Evolutionary conservation across 495 filamentous ascomycete genomes (phyloP), one percentile per base, ranked within the genome.

Genomic region (Physcia stellaris): DNA sequence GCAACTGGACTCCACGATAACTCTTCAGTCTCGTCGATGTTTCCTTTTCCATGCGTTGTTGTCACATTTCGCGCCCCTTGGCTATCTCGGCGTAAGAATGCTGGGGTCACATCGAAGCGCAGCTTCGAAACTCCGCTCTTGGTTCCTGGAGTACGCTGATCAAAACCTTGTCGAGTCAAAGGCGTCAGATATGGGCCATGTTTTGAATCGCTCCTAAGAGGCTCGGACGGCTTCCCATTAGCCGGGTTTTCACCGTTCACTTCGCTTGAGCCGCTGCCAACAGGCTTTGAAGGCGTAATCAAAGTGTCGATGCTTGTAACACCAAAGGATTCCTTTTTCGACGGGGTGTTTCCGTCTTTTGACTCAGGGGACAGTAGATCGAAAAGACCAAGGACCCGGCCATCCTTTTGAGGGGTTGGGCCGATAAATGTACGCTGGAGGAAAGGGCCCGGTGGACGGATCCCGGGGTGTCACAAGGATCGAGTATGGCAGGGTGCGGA

Each of bases 321-420:
- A 2, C 31, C n/a, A 20, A 24, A 20, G 18, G 22, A 31, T 31
- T 1, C 29, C 35, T 7, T 49, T 36, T 60, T 64, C 6, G 57
- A 67, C 1, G 61, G 68, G 13, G 63, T 70, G n/a, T 7, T 32
- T n/a, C 4, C 40, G 30, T 5, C 26, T 4, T 37, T 18, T 6
- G 42, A 28, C 4, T 9, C 32, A 24, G 31, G 29, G 17, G 72
- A 71, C 4, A 94, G 66, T 20, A 86, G 65, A 53, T 98, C 90
- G 50, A 96, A 98, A n/a, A 98, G 58, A 3, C 90, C 88, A 0
- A 98, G 63, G 1, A 90, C 73, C 27, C 72, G 75, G 10, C 90
- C 90, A 56, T 94, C 83, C 42, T 80, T 80, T 48, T 95, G 87
- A 2, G 90, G 90, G 1, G 90, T 96, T 2, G 50, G 50, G n/a